These are phyloP conservation scores for Isoetes taiwanensis DNA, from an alignment of 75 land plant genomes.

Conservation along the genomic window DNA sequence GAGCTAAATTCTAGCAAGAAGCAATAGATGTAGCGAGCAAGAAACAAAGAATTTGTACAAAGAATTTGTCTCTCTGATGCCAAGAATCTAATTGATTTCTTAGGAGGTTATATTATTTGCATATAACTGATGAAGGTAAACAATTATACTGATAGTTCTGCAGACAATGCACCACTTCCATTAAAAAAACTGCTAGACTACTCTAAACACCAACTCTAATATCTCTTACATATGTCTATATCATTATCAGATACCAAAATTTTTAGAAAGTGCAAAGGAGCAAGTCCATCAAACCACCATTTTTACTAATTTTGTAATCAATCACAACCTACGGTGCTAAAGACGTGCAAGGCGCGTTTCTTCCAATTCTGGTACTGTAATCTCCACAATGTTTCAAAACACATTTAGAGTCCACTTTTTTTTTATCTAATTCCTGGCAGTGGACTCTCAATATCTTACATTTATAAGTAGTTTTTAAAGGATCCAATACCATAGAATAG, in stretches of 20 bases:
- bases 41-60: too few species aligned
- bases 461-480: slow-evolving; percentile 34
- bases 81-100: too few species aligned
- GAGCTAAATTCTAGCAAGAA: too few species aligned
- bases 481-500: slow-evolving; percentile 44
- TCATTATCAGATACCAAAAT: slow-evolving; percentile 14
- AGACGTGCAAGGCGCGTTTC: slow-evolving; percentile 73
- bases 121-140: too few species aligned
- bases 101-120: too few species aligned
- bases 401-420: background rate
- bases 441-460: slow-evolving; percentile 83
- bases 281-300: background rate
- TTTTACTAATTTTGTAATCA: slow-evolving; percentile 31
- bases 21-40: too few species aligned
- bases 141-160: too few species aligned
- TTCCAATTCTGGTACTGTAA: slow-evolving; percentile 73
- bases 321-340: slow-evolving; percentile 60
- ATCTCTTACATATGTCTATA: slow-evolving; percentile 45
- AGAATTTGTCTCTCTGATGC: too few species aligned
- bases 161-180: too few species aligned
- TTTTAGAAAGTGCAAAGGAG: background rate
- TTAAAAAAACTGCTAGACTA: too few species aligned
- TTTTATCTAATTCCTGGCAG: too few species aligned
- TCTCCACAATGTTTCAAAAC: slow-evolving; percentile 39
- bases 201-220: slow-evolving; percentile 52